phyloP scores from a whole-genome alignment of 2,329 filamentous ascomycete species.

The Davidsoniella eucalypti region DNA sequence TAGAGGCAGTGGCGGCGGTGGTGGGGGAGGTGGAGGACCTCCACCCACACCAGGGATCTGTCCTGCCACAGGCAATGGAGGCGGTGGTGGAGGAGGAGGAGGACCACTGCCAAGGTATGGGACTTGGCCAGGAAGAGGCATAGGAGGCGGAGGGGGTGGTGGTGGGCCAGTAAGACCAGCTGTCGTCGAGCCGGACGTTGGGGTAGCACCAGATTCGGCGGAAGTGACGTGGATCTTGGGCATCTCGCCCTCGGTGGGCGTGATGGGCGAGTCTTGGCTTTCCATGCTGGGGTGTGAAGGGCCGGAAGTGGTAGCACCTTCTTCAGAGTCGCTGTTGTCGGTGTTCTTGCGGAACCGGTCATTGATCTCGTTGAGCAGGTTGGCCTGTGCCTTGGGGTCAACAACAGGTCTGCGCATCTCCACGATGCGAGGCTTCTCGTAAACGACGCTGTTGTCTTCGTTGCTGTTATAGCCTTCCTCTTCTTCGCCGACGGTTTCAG shows the following conservation, averaged over 20 bases:
- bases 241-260: slow-evolving; percentile 42
- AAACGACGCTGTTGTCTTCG: slow-evolving; percentile 42
- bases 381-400: slow-evolving; percentile 49
- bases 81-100: slow-evolving; percentile 35
- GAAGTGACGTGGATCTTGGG: slow-evolving; percentile 43
- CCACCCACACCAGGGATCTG: slow-evolving; percentile 15
- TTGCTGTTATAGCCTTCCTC: slow-evolving; percentile 35
- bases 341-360: slow-evolving; percentile 32
- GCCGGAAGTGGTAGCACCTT: slow-evolving; percentile 55
- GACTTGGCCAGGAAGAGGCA: slow-evolving; percentile 18
- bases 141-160: slow-evolving; percentile 24
- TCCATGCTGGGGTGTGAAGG: slow-evolving; percentile 62
- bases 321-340: slow-evolving; percentile 58
- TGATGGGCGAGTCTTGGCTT: slow-evolving; percentile 46
- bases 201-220: slow-evolving; percentile 19
- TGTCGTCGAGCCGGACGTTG: slow-evolving; percentile 15
- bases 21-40: slow-evolving; percentile 23
- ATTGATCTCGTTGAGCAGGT: slow-evolving; percentile 60
- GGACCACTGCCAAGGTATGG: slow-evolving; percentile 20
- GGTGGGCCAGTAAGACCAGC: slow-evolving; percentile 23
- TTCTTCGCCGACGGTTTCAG: slow-evolving; percentile 14
- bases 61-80: slow-evolving; percentile 27
- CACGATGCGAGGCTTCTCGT: slow-evolving; percentile 65
- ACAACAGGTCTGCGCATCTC: slow-evolving; percentile 57
- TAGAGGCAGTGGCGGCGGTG: slow-evolving; percentile 24